These are phyloP conservation scores for Yamadazyma kanchanaburiensis DNA, from an alignment of 1,139 yeast species.

Conservation along the genomic window DNA sequence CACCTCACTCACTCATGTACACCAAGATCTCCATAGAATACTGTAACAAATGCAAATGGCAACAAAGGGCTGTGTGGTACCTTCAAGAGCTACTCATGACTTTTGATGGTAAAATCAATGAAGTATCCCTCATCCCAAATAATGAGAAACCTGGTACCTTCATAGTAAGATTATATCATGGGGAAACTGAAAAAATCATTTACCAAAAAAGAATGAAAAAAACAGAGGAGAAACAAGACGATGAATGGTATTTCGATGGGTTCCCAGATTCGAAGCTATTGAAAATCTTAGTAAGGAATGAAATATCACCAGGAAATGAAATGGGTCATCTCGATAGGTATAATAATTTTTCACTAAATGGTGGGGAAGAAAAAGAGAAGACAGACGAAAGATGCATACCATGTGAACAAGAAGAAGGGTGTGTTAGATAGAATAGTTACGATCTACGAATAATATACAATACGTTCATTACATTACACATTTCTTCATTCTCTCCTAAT, in stretches of 20 bases:
- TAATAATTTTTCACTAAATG: slow-evolving; percentile 6
- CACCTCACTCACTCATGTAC: slow-evolving; percentile 1
- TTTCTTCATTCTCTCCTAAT: slow-evolving; percentile 4
- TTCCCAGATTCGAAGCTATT: slow-evolving; percentile 45
- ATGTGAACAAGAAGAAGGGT: too few species aligned
- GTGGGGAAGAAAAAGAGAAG: slow-evolving; percentile 1
- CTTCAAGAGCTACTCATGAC: slow-evolving; percentile 43
- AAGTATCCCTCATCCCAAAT: slow-evolving; percentile 39
- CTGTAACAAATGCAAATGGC: slow-evolving; percentile 48
- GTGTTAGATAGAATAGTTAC: too few species aligned
- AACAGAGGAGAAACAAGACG: slow-evolving; percentile 21
- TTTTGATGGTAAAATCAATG: slow-evolving; percentile 35
- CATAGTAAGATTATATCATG: slow-evolving; percentile 19
- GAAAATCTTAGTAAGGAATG: slow-evolving; percentile 32
- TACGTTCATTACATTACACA: not conserved
- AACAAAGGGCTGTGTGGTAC: slow-evolving; percentile 47
- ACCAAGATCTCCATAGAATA: slow-evolving; percentile 26
- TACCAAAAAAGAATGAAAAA: slow-evolving; percentile 39
- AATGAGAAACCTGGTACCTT: slow-evolving; percentile 38
- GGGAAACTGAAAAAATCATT: slow-evolving; percentile 17
- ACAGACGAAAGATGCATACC: too few species aligned
- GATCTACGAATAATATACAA: not conserved
- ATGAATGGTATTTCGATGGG: slow-evolving; percentile 37
- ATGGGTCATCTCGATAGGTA: slow-evolving; percentile 35
- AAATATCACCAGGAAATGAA: slow-evolving; percentile 24